Conservation (phyloP, 106 monocot genomes). For the Agapanthus africanus region DNA sequence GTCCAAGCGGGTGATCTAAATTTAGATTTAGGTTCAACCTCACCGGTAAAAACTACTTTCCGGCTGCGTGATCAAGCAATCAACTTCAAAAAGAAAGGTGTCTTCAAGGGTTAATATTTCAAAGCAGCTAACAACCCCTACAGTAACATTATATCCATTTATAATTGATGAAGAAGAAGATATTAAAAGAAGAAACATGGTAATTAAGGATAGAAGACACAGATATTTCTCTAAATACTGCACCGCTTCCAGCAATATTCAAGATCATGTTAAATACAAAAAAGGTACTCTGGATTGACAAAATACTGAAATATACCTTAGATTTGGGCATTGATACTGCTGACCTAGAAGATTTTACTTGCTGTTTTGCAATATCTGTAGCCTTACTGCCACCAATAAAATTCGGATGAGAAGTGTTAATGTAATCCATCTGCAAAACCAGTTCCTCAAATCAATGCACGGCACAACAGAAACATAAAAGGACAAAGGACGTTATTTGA, state of each 20-base stretch:
- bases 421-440: slow-evolving; percentile 85
- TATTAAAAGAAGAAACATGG: neutral
- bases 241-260: neutral
- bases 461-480: neutral
- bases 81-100: neutral
- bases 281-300: neutral
- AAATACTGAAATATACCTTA: slow-evolving; percentile 27
- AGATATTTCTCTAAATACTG: neutral
- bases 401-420: slow-evolving; percentile 94
- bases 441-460: slow-evolving; percentile 12
- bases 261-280: neutral
- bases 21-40: neutral
- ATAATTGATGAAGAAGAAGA: no score
- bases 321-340: slow-evolving; percentile 26
- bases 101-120: neutral
- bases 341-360: slow-evolving; percentile 61
- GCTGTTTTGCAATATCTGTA: slow-evolving; percentile 88
- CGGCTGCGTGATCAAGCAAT: neutral
- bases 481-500: neutral
- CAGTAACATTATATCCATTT: neutral
- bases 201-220: neutral
- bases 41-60: neutral
- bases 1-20: neutral
- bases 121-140: neutral
- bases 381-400: slow-evolving; percentile 95